Conservation (phyloP, 805 yeast genomes). For the Saturnispora mendoncae region DNA sequence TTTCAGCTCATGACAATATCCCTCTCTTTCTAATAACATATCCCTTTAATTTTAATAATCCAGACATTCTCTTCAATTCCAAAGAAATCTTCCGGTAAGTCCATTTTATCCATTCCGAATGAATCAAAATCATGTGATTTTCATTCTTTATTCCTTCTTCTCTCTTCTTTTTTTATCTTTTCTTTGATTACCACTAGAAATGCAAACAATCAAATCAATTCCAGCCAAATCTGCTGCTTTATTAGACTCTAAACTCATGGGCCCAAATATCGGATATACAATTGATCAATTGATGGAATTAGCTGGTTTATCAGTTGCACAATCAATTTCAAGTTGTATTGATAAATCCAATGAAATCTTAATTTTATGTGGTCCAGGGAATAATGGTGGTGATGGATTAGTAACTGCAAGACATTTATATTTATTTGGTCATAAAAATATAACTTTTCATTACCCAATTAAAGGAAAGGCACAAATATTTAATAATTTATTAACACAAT, state of each 20-base stretch:
- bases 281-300: conserved; percentile 90
- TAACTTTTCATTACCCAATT: conserved; percentile 75
- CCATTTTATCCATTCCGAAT: too few species aligned
- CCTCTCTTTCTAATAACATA: too few species aligned
- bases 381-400: conserved; percentile 94
- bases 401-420: conserved; percentile 90
- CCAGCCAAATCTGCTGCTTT: conserved; percentile 57
- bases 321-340: conserved; percentile 63
- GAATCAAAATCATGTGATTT: too few species aligned
- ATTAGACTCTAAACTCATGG: conserved; percentile 79
- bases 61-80: too few species aligned
- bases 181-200: too few species aligned
- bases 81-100: too few species aligned
- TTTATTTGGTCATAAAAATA: conserved; percentile 61
- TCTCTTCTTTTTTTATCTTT: too few species aligned
- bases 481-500: conserved; percentile 53
- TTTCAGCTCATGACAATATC: too few species aligned
- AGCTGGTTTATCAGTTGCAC: conserved; percentile 93
- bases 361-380: conserved; percentile 89
- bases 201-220: conserved; percentile 30
- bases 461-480: conserved; percentile 49
- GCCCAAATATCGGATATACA: conserved; percentile 58
- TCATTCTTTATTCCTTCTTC: too few species aligned
- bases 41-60: too few species aligned
- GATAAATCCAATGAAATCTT: conserved; percentile 37